These are phyloP conservation scores for Ceratocystis cubensis DNA, from an alignment of 2,329 filamentous ascomycete genomes.

Conservation along the genomic window DNA sequence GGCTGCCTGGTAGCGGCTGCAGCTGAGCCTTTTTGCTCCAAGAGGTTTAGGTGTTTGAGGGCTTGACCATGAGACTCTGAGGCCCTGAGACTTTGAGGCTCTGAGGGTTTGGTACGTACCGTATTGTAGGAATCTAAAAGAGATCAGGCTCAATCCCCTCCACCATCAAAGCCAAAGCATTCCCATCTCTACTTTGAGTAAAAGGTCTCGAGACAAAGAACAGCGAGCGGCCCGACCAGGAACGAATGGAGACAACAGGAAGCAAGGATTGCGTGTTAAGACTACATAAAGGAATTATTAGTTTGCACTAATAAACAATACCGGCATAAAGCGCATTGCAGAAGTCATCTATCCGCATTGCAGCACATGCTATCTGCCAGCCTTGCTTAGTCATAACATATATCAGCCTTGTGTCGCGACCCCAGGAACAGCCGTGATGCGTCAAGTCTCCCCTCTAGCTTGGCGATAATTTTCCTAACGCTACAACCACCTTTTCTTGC, in stretches of 20 bases:
- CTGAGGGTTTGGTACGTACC: no score
- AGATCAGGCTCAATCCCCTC: no score
- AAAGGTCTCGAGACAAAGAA: not conserved
- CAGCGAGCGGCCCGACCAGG: not conserved
- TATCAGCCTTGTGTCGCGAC: slow-evolving; percentile 20
- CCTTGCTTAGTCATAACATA: slow-evolving; percentile 18
- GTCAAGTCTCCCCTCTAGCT: not conserved
- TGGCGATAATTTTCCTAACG: slow-evolving; percentile 4
- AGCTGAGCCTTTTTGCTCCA: not conserved
- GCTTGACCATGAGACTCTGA: not conserved
- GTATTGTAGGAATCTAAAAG: no score
- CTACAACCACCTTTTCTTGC: not conserved
- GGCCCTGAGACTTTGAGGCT: no score
- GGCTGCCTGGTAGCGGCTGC: not conserved
- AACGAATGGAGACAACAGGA: not conserved
- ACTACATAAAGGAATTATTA: not conserved
- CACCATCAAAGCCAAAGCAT: no score
- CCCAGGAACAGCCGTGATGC: not conserved
- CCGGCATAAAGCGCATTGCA: no score
- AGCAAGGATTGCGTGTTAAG: not conserved
- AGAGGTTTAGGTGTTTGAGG: not conserved
- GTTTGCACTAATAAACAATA: not conserved
- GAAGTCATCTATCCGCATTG: no score
- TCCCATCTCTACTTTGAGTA: not conserved
- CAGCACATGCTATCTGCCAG: not conserved